Evolutionary conservation across 176 grass and related monocot species (phyloP).

Genomic region (Eleusine indica): DNA sequence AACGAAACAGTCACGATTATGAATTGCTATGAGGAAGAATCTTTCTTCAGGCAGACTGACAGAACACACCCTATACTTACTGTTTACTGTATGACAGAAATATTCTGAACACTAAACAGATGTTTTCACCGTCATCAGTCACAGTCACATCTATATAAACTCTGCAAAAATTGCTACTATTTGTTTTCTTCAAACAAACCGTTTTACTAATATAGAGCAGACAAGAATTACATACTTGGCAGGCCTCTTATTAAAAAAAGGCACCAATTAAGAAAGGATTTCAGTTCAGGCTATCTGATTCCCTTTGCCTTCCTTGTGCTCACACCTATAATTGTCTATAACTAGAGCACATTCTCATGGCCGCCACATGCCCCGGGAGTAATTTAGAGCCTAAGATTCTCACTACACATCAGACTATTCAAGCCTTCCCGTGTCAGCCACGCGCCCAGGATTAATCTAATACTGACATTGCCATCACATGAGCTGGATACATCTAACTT

Average conservation of each 20-base stretch:
- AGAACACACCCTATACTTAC: no score
- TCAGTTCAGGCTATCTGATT: constrained; percentile 29
- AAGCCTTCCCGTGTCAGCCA: constrained; percentile 43
- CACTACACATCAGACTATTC: constrained; percentile 14
- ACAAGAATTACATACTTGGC: not conserved
- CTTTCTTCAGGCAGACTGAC: not conserved
- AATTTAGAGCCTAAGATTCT: constrained; percentile 40
- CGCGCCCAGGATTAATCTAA: constrained; percentile 41
- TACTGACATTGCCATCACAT: constrained; percentile 29
- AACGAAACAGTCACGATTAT: not conserved
- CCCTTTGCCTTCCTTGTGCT: constrained; percentile 12
- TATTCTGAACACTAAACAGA: no score
- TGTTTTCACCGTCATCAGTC: not conserved
- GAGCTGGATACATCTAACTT: constrained; percentile 51
- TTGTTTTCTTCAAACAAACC: no score
- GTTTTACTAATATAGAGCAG: no score
- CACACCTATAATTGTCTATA: not conserved
- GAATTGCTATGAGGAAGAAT: not conserved
- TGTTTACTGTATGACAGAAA: not conserved
- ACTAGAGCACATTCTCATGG: constrained; percentile 8
- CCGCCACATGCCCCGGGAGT: constrained; percentile 13
- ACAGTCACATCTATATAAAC: not conserved
- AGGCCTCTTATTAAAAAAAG: not conserved
- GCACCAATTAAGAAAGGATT: not conserved
- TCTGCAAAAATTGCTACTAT: not conserved